Conservation (phyloP, 441 rosid genomes). For the Pelargonium fulgidum region DNA sequence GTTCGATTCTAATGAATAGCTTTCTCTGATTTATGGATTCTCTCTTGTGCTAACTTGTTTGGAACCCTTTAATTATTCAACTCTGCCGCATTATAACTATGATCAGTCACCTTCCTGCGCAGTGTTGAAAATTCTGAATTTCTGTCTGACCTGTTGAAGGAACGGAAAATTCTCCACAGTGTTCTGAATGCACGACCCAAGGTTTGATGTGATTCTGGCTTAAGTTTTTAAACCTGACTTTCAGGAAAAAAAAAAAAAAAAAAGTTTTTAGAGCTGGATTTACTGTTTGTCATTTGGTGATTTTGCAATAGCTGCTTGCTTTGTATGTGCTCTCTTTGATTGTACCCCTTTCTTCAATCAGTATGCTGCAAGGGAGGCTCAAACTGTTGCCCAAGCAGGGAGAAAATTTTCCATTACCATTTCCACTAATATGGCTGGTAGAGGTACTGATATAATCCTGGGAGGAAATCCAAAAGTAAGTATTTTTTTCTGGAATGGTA, state of each 20-base stretch:
- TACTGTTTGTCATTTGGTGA: constrained; percentile 8
- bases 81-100: constrained; percentile 13
- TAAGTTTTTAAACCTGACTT: constrained; percentile 5
- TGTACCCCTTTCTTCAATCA: constrained; percentile 25
- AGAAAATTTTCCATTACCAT: constrained; percentile 84
- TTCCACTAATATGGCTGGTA: constrained; percentile 98
- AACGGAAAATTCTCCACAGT: constrained; percentile 77
- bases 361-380: constrained; percentile 98
- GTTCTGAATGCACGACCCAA: constrained; percentile 93
- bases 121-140: constrained; percentile 93
- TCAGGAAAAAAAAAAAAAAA: too few relatives aligned
- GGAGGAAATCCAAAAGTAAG: constrained; percentile 94
- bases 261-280: constrained; percentile 10
- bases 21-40: background rate
- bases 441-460: constrained; percentile 92
- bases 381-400: constrained; percentile 91
- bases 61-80: background rate
- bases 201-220: constrained; percentile 38
- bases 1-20: too few relatives aligned
- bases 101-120: constrained; percentile 31
- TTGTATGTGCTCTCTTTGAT: background rate
- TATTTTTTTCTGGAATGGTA: constrained; percentile 11
- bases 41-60: constrained; percentile 5
- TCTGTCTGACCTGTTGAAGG: constrained; percentile 81
- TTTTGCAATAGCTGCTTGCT: background rate